phyloP scores from a whole-genome alignment of 495 filamentous ascomycete species.

The Aspergillus homomorphus region DNA sequence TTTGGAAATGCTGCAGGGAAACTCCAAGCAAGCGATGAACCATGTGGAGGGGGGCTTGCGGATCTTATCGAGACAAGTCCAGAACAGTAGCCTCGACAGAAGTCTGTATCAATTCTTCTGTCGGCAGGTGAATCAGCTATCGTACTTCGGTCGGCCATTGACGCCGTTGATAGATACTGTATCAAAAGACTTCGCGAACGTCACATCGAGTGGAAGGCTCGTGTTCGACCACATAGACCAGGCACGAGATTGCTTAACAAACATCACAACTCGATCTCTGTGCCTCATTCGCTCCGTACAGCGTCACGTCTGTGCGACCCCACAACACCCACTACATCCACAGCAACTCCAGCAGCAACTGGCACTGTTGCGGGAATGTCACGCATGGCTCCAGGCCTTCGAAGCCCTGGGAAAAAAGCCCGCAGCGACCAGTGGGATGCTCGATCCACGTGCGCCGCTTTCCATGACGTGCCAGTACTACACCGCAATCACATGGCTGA shows the following conservation, averaged over 20 bases:
- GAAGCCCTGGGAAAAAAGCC: constrained; percentile 8
- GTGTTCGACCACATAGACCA: constrained; percentile 9
- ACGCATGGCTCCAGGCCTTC: constrained; percentile 18
- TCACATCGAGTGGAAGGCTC: background rate
- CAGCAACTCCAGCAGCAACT: constrained; percentile 6
- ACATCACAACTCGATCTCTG: constrained; percentile 4
- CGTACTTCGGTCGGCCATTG: constrained; percentile 15
- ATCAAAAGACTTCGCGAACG: background rate
- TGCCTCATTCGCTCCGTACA: constrained; percentile 7
- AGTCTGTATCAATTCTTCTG: constrained; percentile 19
- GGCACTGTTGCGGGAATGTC: background rate
- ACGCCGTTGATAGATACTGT: background rate
- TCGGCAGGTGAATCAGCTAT: constrained; percentile 21
- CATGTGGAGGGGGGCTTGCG: constrained; percentile 16
- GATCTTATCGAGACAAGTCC: constrained; percentile 9
- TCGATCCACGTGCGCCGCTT: constrained; percentile 18
- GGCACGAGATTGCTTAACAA: constrained; percentile 17
- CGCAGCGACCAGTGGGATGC: background rate
- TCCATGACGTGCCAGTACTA: constrained; percentile 11
- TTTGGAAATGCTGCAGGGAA: constrained; percentile 27
- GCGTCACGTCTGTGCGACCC: background rate
- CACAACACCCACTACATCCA: constrained; percentile 1
- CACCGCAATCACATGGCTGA: constrained; percentile 14
- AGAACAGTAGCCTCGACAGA: constrained; percentile 14
- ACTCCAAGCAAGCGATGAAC: constrained; percentile 21